phyloP scores from a whole-genome alignment of 2,329 filamentous ascomycete genomes.

The Fusarium denticulatum region DNA sequence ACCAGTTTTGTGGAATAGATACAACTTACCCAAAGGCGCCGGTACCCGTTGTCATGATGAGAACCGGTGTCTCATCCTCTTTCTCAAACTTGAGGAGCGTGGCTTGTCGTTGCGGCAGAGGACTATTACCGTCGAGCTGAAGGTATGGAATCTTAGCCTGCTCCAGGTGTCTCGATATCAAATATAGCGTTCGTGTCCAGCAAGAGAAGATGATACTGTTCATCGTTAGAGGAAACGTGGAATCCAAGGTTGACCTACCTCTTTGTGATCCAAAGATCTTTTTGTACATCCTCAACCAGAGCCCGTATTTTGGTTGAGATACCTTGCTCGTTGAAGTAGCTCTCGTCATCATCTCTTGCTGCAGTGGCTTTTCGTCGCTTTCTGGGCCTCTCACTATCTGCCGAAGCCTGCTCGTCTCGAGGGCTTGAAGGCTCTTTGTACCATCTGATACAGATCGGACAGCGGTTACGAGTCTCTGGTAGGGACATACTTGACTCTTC shows the following conservation, averaged over 20 bases:
- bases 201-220: conserved; percentile 57
- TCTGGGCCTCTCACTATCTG: accelerated
- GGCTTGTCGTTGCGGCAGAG: conserved; percentile 48
- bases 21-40: conserved; percentile 62
- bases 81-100: conserved; percentile 53
- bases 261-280: conserved; percentile 3
- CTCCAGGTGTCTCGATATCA: conserved; percentile 48
- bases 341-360: not conserved
- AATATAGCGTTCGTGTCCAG: conserved; percentile 55
- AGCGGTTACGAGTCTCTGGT: accelerated
- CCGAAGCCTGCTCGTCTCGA: accelerated
- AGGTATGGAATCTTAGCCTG: conserved; percentile 43
- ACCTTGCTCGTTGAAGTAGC: not conserved
- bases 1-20: no score
- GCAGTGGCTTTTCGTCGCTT: not conserved
- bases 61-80: conserved; percentile 43
- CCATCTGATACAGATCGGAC: conserved; percentile 6
- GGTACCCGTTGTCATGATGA: conserved; percentile 64
- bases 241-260: accelerated
- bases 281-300: not conserved
- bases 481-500: not conserved
- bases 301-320: not conserved
- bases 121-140: conserved; percentile 57
- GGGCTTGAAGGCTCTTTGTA: not conserved
- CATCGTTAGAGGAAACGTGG: accelerated